Conservation (phyloP, 805 yeast species). For the Candida krabiensis region DNA sequence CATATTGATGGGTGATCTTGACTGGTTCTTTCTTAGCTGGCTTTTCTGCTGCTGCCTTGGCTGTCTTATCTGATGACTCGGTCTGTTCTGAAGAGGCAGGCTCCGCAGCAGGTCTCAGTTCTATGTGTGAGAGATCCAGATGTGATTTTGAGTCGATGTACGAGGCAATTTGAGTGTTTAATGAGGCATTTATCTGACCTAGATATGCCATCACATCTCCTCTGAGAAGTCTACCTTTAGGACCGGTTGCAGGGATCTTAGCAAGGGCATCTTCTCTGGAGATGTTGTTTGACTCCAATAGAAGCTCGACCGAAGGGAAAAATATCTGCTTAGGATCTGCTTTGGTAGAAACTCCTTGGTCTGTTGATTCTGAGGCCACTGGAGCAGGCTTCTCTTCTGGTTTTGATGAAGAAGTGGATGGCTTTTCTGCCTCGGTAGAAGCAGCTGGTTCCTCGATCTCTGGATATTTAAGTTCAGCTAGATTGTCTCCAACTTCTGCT, state of each 20-base stretch:
- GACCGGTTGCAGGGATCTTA: conserved; percentile 83
- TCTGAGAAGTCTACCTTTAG: conserved; percentile 80
- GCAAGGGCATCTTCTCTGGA: conserved; percentile 67
- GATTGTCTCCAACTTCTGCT: conserved; percentile 87
- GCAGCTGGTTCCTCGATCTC: conserved; percentile 33
- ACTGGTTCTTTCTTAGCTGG: conserved; percentile 36
- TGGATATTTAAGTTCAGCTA: conserved; percentile 63
- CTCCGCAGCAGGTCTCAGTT: conserved; percentile 32
- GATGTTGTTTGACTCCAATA: conserved; percentile 62
- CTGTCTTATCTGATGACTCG: no score
- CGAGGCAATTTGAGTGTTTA: conserved; percentile 53
- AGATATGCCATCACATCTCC: conserved; percentile 89
- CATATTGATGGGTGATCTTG: conserved; percentile 32
- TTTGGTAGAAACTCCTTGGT: conserved; percentile 27
- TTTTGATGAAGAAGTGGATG: conserved; percentile 23
- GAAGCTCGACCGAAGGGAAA: conserved; percentile 74
- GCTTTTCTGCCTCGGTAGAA: conserved; percentile 1
- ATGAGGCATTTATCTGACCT: conserved; percentile 64
- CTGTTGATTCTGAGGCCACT: conserved; percentile 20
- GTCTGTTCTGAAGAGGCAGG: conserved; percentile 18
- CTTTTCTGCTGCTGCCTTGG: conserved; percentile 14
- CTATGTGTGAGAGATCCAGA: conserved; percentile 72
- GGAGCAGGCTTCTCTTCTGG: conserved; percentile 19
- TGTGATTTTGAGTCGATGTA: conserved; percentile 57
- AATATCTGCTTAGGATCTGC: conserved; percentile 71